Evolutionary conservation across 2,329 filamentous ascomycete species (phyloP).

Genomic region (Aspergillus texensis): DNA sequence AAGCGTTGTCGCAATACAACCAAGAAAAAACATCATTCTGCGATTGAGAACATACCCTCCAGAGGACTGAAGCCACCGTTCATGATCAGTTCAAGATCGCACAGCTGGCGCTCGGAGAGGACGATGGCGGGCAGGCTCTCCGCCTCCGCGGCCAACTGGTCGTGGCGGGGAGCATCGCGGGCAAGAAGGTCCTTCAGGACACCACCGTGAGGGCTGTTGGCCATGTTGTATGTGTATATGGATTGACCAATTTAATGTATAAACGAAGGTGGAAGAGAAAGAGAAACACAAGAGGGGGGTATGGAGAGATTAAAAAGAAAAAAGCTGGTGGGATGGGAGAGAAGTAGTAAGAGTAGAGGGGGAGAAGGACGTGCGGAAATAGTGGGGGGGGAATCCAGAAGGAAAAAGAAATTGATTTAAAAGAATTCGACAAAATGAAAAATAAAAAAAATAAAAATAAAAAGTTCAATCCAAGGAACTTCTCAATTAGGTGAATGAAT

Average conservation of each 20-base stretch:
- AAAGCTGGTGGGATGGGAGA: constrained; percentile 4
- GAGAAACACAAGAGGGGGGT: neutral
- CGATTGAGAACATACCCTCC: constrained; percentile 68
- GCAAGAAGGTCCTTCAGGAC: constrained; percentile 97
- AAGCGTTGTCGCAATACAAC: constrained; percentile 12
- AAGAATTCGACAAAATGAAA: constrained; percentile 4
- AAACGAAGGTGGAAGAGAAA: constrained; percentile 9
- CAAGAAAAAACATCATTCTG: constrained; percentile 4
- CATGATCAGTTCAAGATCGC: constrained; percentile 95
- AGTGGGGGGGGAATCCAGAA: constrained; percentile 3
- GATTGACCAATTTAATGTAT: constrained; percentile 8
- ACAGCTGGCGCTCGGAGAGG: constrained; percentile 91
- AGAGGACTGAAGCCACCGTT: constrained; percentile 97
- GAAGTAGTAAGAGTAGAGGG: constrained; percentile 1
- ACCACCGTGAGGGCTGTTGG: constrained; percentile 75
- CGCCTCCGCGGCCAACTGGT: constrained; percentile 78
- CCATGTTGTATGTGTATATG: constrained; percentile 40
- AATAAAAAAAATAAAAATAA: constrained; percentile 13
- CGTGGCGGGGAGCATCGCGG: constrained; percentile 82
- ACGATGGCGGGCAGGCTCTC: constrained; percentile 82
- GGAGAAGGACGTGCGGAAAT: constrained; percentile 2
- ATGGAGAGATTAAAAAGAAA: constrained; percentile 3
- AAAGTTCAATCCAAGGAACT: constrained; percentile 3
- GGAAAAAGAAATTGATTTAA: constrained; percentile 1
- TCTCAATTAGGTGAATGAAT: neutral